phyloP scores from a whole-genome alignment of 2,329 filamentous ascomycete genomes.

The Colletotrichum siamense region DNA sequence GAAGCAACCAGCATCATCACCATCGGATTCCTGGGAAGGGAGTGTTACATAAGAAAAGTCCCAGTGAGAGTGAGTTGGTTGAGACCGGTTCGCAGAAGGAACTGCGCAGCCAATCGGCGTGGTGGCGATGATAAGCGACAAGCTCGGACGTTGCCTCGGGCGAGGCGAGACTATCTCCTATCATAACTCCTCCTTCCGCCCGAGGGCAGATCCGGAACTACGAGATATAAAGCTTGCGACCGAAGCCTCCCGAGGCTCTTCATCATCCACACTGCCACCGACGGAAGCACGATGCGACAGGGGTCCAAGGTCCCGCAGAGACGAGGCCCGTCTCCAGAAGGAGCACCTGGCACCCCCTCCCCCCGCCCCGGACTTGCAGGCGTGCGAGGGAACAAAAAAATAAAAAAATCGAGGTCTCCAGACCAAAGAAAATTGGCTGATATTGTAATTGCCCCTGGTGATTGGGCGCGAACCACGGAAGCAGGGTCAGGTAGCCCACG shows the following conservation, averaged over 20 bases:
- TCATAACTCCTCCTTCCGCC: constrained; percentile 13
- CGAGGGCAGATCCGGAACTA: constrained; percentile 19
- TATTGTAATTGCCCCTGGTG: constrained; percentile 13
- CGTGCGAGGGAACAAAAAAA: neutral
- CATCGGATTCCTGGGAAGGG: neutral
- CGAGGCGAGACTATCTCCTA: constrained; percentile 13
- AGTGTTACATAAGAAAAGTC: neutral
- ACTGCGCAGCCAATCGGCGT: neutral
- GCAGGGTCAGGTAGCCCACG: neutral
- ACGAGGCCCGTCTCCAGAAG: neutral
- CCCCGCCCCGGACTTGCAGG: neutral
- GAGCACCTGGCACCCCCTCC: neutral
- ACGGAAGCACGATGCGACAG: constrained; percentile 2
- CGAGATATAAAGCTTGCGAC: constrained; percentile 19
- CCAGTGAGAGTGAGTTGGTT: neutral
- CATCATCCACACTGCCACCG: neutral
- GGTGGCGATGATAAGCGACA: neutral
- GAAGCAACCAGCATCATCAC: neutral
- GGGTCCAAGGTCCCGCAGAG: neutral
- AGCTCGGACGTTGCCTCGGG: constrained; percentile 8
- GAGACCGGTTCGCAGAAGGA: neutral
- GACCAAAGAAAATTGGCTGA: constrained; percentile 1
- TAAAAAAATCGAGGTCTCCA: neutral
- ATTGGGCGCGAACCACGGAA: neutral
- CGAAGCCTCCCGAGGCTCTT: constrained; percentile 15